Conservation (phyloP, 495 filamentous ascomycete species). For the Bryoglossum gracile region DNA sequence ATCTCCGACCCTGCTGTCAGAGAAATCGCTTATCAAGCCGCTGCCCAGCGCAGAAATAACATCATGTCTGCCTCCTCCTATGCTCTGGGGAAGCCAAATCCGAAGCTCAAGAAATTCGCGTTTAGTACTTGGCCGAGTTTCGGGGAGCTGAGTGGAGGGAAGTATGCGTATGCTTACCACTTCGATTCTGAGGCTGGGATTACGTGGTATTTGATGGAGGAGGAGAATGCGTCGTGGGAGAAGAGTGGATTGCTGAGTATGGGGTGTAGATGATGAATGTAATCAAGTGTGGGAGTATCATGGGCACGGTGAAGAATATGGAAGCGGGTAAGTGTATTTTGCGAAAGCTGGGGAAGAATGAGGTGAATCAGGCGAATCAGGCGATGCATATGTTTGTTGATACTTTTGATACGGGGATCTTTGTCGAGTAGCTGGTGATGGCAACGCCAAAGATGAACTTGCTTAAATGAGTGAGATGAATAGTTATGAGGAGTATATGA, state of each 20-base stretch:
- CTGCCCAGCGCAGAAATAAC: slow-evolving; percentile 25
- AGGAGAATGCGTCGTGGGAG: slow-evolving; percentile 11
- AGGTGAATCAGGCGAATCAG: too few relatives aligned
- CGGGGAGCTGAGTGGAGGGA: slow-evolving; percentile 28
- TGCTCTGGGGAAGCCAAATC: slow-evolving; percentile 10
- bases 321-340: too few relatives aligned
- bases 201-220: slow-evolving; percentile 9
- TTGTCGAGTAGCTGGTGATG: too few relatives aligned
- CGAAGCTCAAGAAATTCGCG: slow-evolving; percentile 41
- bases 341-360: too few relatives aligned
- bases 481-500: too few relatives aligned
- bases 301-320: too few relatives aligned
- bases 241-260: slow-evolving; percentile 20
- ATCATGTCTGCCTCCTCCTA: slow-evolving; percentile 42
- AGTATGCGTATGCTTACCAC: slow-evolving; percentile 33
- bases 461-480: too few relatives aligned
- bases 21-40: slow-evolving; percentile 9
- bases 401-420: too few relatives aligned
- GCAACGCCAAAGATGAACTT: too few relatives aligned
- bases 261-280: too few relatives aligned
- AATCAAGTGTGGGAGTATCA: too few relatives aligned
- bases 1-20: slow-evolving; percentile 13
- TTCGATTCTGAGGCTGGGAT: slow-evolving; percentile 32
- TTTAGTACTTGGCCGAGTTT: slow-evolving; percentile 30
- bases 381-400: too few relatives aligned